Evolutionary conservation across 176 grass and related monocot genomes (phyloP), one percentile per base, ranked within the genome.

Genomic region (Oryza australiensis): DNA sequence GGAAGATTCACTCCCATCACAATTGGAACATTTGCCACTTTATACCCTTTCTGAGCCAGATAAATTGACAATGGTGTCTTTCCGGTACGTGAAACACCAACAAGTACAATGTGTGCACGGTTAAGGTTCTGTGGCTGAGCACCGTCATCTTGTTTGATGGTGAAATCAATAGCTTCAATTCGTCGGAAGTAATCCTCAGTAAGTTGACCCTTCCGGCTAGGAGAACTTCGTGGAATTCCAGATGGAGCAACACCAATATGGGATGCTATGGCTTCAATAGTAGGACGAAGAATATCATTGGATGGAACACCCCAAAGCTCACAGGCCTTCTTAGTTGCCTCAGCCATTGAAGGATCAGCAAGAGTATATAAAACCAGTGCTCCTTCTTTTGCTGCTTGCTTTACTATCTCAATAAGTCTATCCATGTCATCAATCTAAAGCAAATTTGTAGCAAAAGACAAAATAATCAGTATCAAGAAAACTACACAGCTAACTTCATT

Each of bases 81-180:
- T 46, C 96, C 96, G 5, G 91, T 95, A 33, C 96, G 92, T 53
- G 96, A 99, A 94, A 99, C 96, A 29, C 96, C 96, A 83, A 87
- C 87, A 29, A 99, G 93, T 35, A 95, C 80, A 74, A 99, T 95
- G 34, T 99, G 29, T 20, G 96, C 85, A 73, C 38, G 85, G 29
- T 82, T 62, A 62, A 99, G 87, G 89, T 99, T 99, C 72, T 90
- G 76, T 34, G 96, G 96, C 80, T 81, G 87, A 77, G 96, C 96
- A 27, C 96, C 96, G 79, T 99, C 96, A 80, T 99, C 96, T 75
- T 94, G 93, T 86, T 99, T 99, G 85, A 99, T 99, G 15, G 96
- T 99, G 70, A 99, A 99, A 83, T 99, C 93, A 18, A 99, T 85
- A 14, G 97, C 97, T 28, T 95, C 97, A 51, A 99, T 99, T 60